Evolutionary conservation across 2,329 filamentous ascomycete species (phyloP), one percentile per base, ranked within the genome.

Genomic region (Huntiella savannae): DNA sequence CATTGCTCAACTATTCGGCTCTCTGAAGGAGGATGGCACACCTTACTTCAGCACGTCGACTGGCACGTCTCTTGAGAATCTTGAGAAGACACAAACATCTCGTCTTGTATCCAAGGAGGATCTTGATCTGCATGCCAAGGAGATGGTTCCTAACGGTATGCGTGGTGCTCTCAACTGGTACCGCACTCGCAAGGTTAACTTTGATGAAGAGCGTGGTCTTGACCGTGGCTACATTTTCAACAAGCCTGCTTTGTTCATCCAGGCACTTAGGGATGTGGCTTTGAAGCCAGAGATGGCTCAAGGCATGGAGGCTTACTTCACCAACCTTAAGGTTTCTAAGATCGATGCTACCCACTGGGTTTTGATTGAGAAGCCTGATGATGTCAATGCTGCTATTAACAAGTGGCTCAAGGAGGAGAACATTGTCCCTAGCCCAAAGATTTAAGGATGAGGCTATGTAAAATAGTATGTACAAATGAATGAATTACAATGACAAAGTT

Each of bases 81-180:
- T 86, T 22, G 66, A 64, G 42, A 56, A 87, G 35, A 52, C 88
- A 52, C 73, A 73, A n/a, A 59, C 69, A 19, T 70, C 73, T 40
- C 68, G 65, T 48, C 58, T 92, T 36, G 53, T 93, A 52, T 70
- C 64, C 50, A 66, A 72, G 33, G 75, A 81, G 57, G 82, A 87
- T 61, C 60, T 88, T 39, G 77, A 87, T 47, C 82, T 76, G 62
- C 95, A 95, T 60, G 75, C 75, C 13, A 62, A 72, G 28, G 69
- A 86, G 62, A 93, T 79, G 61, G 60, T 66, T n/a, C 69, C 72
- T 37, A 72, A 78, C 56, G 84, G 85, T 40, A 61, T 96, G 53
- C 74, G 78, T 52, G 85, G 85, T 1, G 83, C 85, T 12, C 66
- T 85, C 50, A 91, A 87, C 62, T 95, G 85, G 83, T 98, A 98